Conservation (phyloP, 139 green algal genomes). For the Eudorina sp. region DNA sequence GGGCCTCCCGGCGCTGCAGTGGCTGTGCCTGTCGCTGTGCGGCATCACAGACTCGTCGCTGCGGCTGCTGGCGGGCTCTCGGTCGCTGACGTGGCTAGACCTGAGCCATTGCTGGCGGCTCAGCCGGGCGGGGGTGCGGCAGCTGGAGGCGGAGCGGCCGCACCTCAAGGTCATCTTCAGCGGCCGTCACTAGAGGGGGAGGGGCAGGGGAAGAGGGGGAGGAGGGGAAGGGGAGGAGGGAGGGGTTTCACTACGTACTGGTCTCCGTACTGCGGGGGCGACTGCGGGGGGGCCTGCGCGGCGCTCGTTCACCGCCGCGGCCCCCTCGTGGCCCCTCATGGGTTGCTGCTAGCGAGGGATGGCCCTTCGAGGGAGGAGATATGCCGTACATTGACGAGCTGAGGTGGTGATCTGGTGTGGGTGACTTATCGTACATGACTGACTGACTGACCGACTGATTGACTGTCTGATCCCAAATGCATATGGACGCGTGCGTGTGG, state of each 20-base stretch:
- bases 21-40: constrained; percentile 57
- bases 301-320: too few species aligned
- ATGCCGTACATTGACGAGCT: too few species aligned
- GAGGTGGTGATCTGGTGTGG: too few species aligned
- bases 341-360: too few species aligned
- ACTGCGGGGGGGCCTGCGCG: too few species aligned
- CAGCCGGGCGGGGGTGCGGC: background rate
- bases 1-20: constrained; percentile 49
- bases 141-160: constrained; percentile 31
- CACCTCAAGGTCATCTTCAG: constrained; percentile 41
- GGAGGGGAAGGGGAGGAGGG: too few species aligned
- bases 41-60: constrained; percentile 45
- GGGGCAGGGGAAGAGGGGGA: too few species aligned
- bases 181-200: constrained; percentile 4
- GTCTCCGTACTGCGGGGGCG: too few species aligned
- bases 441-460: background rate
- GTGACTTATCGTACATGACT: background rate
- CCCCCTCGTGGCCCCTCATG: too few species aligned
- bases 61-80: constrained; percentile 33
- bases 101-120: constrained; percentile 52
- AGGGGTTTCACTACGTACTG: too few species aligned
- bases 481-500: too few species aligned
- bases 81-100: constrained; percentile 53
- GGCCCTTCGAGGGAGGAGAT: too few species aligned
- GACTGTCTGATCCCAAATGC: background rate